Evolutionary conservation across 148 eudicot genomes (phyloP), one percentile per base, ranked within the genome.

Genomic region (Talinum fruticosum): DNA sequence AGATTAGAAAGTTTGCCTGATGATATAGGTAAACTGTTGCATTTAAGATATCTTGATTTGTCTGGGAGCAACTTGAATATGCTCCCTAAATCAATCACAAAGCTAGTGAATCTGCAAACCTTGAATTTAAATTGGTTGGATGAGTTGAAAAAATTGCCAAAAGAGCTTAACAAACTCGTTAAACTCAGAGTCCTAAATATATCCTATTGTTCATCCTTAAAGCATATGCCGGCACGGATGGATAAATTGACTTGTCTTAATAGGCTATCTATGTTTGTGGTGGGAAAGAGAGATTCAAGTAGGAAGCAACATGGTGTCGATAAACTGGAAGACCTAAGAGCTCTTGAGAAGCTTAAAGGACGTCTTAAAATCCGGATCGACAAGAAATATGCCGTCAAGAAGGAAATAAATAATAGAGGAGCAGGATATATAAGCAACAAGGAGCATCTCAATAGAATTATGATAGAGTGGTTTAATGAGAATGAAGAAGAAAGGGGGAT

Each of bases 1-100:
- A 69, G 37, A 19, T 29, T 81, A 24, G 49, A 74, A 65, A 21
- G 15, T 29, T 70, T 81, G 49, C 67, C 79, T 2, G 38, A 72
- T 10, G 41, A 76, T 2, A 45, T 84, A 51, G 82, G 75, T 10
- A 62, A 75, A 10, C 21, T 84, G 49, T n/a, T 77, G 32, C 86
- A 78, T 65, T 35, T 84, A 38, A 71, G 86, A 45, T 74, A 78
- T 72, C 74, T 84, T 37, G 44, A 74, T 33, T 69, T 84, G 13
- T 28, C 61, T 29, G 8, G 1, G 5, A 81, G 74, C 34, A 0
- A 6, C 4, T 37, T 78, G 8, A 47, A 38, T 4, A 21, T 0
- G 19, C 79, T 80, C 8, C 79, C 83, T 0, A 47, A 59, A 32
- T 78, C 82, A 16, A 75, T 70, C 8, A 35, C 76, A 32, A 65